A percentile compares a stretch with the other conserved stretches of the same genome.
These are phyloP conservation scores for Heteromeles arbutifolia DNA, from an alignment of 306 rosid genomes.

Conservation along the genomic window DNA sequence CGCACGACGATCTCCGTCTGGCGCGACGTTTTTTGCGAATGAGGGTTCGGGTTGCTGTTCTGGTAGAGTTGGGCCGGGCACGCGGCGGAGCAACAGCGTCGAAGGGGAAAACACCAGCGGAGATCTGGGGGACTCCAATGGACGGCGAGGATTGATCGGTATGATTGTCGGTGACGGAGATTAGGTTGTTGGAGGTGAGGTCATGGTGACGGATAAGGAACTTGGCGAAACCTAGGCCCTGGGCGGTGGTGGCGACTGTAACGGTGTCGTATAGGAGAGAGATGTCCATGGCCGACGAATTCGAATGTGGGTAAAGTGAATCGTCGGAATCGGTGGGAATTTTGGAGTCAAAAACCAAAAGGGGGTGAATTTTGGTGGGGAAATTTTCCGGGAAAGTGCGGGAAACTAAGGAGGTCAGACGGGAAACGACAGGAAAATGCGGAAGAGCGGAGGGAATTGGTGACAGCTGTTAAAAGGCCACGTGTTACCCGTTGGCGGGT, in stretches of 20 bases:
- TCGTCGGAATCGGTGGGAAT: not conserved
- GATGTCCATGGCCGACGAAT: constrained; percentile 35
- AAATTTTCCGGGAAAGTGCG: constrained; percentile 15
- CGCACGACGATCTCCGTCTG: constrained; percentile 40
- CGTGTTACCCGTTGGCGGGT: not conserved
- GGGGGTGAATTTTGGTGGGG: not conserved
- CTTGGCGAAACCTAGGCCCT: constrained; percentile 47
- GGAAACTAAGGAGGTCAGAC: not conserved
- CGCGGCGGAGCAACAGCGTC: constrained; percentile 75
- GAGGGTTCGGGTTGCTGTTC: constrained; percentile 41
- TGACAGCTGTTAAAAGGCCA: not conserved
- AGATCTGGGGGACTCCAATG: constrained; percentile 37
- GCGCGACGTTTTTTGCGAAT: constrained; percentile 59
- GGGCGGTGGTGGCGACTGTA: constrained; percentile 30
- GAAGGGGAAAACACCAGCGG: constrained; percentile 48
- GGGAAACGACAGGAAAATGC: not conserved
- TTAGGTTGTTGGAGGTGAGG: constrained; percentile 13
- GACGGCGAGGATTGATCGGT: constrained; percentile 27
- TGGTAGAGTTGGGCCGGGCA: constrained; percentile 33
- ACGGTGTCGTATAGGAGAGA: constrained; percentile 43
- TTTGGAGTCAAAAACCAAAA: not conserved
- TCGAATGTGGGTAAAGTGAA: not conserved
- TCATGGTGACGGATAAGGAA: constrained; percentile 34
- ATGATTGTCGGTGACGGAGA: constrained; percentile 11
- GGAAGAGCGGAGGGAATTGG: not conserved